Percentiles rank a stretch among this genome's conserved stretches.
phyloP scores from a whole-genome alignment of 176 grass and related monocot species.

The Carex myosuroides region DNA sequence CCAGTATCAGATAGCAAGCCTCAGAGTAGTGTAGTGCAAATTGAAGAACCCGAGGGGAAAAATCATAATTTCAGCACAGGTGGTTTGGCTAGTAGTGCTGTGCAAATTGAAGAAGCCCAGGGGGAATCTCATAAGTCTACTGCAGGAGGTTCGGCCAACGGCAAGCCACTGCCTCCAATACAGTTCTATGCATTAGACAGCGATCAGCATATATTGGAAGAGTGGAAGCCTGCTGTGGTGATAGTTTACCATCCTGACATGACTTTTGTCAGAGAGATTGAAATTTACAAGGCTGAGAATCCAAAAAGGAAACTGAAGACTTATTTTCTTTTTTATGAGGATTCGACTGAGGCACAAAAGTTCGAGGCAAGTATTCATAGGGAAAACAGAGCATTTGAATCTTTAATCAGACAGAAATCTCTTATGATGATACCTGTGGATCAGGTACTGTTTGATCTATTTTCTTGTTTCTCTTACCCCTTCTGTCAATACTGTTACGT shows the following conservation, averaged over 20 bases:
- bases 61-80: conserved; percentile 23
- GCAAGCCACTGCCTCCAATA: conserved; percentile 62
- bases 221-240: conserved; percentile 71
- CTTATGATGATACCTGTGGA: conserved; percentile 93
- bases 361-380: conserved; percentile 79
- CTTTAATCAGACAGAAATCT: conserved; percentile 90
- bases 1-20: conserved; percentile 30
- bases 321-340: conserved; percentile 96
- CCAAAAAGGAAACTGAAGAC: conserved; percentile 60
- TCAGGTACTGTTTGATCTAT: conserved; percentile 45
- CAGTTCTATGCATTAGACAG: conserved; percentile 83
- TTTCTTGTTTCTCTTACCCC: conserved; percentile 2
- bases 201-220: conserved; percentile 62
- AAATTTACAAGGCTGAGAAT: conserved; percentile 91
- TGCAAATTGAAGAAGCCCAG: conserved; percentile 25
- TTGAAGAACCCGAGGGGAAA: conserved; percentile 23
- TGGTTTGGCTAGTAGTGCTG: conserved; percentile 22
- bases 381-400: conserved; percentile 92
- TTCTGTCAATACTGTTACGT: background rate
- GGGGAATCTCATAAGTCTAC: conserved; percentile 22
- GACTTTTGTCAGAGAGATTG: conserved; percentile 90
- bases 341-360: conserved; percentile 82
- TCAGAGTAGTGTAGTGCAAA: conserved; percentile 18
- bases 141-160: conserved; percentile 16
- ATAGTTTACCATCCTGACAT: conserved; percentile 96